Evolutionary conservation across 2,329 filamentous ascomycete species (phyloP).

Genomic region (Berkeleyomyces basicola): DNA sequence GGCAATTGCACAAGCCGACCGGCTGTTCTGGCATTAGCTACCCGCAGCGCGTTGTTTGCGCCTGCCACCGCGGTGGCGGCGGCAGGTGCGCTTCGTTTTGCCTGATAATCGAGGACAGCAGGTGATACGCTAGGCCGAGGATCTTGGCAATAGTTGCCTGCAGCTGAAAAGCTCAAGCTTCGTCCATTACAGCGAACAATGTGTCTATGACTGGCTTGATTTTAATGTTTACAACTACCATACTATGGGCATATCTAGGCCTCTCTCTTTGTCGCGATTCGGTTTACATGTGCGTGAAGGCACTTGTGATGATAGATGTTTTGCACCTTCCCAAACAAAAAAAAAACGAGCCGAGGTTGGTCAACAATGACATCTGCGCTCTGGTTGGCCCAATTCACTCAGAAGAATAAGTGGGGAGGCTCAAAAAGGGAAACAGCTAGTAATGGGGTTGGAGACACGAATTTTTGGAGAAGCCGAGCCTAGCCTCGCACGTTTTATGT

Average conservation of each 20-base stretch:
- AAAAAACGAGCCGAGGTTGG: conserved; percentile 12
- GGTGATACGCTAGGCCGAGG: not conserved
- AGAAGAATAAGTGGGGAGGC: not conserved
- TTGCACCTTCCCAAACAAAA: not conserved
- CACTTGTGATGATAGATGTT: not conserved
- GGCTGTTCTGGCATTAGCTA: not conserved
- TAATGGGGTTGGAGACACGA: not conserved
- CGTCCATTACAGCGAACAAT: not conserved
- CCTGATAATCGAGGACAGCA: not conserved
- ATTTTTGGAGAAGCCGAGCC: not conserved
- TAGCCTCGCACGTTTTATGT: not conserved
- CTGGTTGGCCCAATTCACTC: conserved; percentile 3
- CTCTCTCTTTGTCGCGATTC: not conserved
- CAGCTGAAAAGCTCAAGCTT: not conserved
- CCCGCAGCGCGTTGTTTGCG: not conserved
- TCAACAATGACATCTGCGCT: conserved; percentile 3
- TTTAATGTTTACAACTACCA: no score
- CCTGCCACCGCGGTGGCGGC: not conserved
- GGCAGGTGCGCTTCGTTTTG: not conserved
- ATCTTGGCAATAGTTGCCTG: not conserved
- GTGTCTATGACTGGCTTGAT: no score
- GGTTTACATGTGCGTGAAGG: not conserved
- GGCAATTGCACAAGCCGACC: not conserved
- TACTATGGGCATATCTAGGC: not conserved
- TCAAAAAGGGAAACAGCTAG: not conserved